Evolutionary conservation across 805 yeast species (phyloP).

Genomic region (Candida koratica): DNA sequence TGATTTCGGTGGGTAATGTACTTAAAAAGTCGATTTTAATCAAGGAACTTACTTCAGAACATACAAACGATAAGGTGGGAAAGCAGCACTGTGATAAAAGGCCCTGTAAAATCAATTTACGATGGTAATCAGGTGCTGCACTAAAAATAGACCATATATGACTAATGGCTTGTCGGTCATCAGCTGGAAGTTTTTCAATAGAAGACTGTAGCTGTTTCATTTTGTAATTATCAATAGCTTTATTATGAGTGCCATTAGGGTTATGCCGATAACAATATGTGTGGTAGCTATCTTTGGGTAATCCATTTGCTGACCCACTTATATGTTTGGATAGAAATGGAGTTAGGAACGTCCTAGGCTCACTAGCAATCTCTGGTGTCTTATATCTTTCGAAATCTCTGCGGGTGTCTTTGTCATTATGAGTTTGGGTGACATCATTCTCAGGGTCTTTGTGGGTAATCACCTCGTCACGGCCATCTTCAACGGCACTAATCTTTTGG

Average conservation of each 20-base stretch:
- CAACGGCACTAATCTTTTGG: too few species aligned
- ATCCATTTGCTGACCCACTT: constrained; percentile 29
- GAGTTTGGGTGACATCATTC: constrained; percentile 1
- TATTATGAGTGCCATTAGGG: constrained; percentile 77
- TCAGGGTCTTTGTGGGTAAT: too few species aligned
- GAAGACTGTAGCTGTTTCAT: constrained; percentile 60
- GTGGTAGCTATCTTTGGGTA: constrained; percentile 52
- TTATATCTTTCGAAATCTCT: constrained; percentile 3
- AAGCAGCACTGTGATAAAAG: constrained; percentile 86
- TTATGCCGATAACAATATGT: constrained; percentile 89
- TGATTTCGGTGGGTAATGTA: constrained; percentile 79
- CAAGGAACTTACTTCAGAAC: constrained; percentile 72
- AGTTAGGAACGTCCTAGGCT: constrained; percentile 28
- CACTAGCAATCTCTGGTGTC: constrained; percentile 7
- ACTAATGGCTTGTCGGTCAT: constrained; percentile 72
- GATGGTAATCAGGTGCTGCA: constrained; percentile 65
- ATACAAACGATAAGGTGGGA: constrained; percentile 85
- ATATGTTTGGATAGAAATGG: constrained; percentile 41
- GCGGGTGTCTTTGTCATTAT: constrained; percentile 1
- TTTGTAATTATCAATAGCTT: constrained; percentile 58
- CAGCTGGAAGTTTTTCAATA: constrained; percentile 56
- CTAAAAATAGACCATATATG: constrained; percentile 83
- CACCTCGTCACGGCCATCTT: constrained; percentile 1
- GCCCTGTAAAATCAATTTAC: constrained; percentile 78
- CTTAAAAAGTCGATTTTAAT: constrained; percentile 86